A percentile compares a stretch with the other conserved stretches of the same genome.
Conservation (phyloP, 805 yeast genomes). For the Cyberlindnera petersonii region DNA sequence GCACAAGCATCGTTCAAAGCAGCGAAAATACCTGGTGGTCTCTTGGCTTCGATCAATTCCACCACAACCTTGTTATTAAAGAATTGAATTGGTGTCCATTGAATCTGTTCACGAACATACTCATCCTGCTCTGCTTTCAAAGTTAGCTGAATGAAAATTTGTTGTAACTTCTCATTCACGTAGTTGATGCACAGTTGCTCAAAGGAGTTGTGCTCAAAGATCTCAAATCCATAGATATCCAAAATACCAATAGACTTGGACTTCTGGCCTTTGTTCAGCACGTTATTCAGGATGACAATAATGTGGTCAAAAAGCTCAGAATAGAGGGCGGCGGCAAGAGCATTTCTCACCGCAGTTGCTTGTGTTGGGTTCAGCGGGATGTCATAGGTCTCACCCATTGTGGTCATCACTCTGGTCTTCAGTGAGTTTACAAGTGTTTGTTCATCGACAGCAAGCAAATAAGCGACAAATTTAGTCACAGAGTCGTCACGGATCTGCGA, state of each 20-base stretch:
- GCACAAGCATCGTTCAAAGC: slow-evolving; percentile 96
- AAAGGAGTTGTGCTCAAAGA: slow-evolving; percentile 90
- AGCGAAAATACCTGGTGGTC: slow-evolving; percentile 96
- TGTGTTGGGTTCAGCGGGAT: slow-evolving; percentile 89
- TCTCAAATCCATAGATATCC: slow-evolving; percentile 95
- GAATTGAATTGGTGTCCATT: slow-evolving; percentile 96
- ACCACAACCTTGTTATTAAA: slow-evolving; percentile 96
- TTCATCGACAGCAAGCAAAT: slow-evolving; percentile 76
- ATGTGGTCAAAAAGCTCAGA: slow-evolving; percentile 95
- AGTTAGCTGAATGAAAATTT: slow-evolving; percentile 92
- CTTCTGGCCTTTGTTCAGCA: slow-evolving; percentile 47
- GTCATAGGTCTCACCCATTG: slow-evolving; percentile 87
- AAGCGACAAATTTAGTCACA: slow-evolving; percentile 94
- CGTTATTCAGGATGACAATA: slow-evolving; percentile 81
- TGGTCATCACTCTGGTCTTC: slow-evolving; percentile 81
- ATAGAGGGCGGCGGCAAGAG: slow-evolving; percentile 90
- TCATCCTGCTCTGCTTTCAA: slow-evolving; percentile 97
- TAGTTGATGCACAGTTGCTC: slow-evolving; percentile 95
- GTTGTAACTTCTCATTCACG: slow-evolving; percentile 94
- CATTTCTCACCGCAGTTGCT: slow-evolving; percentile 93
- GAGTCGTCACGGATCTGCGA: slow-evolving; percentile 78
- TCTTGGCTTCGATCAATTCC: slow-evolving; percentile 86
- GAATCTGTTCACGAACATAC: slow-evolving; percentile 88
- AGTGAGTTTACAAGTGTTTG: slow-evolving; percentile 62
- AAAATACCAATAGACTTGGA: slow-evolving; percentile 83